phyloP scores from a whole-genome alignment of 352 stramenopile species.

The Pythium brachiatum region DNA sequence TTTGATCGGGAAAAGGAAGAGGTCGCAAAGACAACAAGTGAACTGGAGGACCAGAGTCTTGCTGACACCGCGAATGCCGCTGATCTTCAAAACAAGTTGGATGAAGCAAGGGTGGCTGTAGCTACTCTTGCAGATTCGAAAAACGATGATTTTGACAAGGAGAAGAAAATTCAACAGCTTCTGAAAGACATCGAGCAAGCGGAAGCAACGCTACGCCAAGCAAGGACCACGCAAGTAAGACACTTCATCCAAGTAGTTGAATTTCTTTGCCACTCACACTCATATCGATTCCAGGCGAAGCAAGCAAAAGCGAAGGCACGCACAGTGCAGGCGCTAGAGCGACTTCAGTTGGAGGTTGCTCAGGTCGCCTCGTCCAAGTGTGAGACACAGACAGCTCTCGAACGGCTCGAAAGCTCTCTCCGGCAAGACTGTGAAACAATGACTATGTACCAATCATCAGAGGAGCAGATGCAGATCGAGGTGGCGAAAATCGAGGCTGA shows the following conservation, averaged over 20 bases:
- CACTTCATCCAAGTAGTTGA: neutral
- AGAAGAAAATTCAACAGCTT: neutral
- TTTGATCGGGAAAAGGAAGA: constrained; percentile 9
- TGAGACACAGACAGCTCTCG: neutral
- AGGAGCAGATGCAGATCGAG: neutral
- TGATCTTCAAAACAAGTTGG: neutral
- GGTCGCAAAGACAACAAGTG: neutral
- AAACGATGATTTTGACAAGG: neutral
- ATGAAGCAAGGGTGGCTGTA: neutral
- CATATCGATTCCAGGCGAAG: neutral
- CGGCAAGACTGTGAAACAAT: neutral
- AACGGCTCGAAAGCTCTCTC: neutral
- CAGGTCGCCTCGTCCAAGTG: neutral
- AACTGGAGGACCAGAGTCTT: neutral
- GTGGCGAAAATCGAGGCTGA: constrained; percentile 4
- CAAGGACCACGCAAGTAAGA: neutral
- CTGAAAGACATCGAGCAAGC: neutral
- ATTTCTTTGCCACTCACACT: neutral
- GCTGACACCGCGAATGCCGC: neutral
- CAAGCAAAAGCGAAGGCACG: neutral
- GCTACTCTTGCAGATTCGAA: neutral
- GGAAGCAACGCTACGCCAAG: neutral
- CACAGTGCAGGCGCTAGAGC: neutral
- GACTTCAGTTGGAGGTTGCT: neutral
- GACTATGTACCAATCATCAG: neutral